Evolutionary conservation across 2,329 filamentous ascomycete genomes (phyloP), one percentile per base, ranked within the genome.

Genomic region (Fusarium denticulatum): DNA sequence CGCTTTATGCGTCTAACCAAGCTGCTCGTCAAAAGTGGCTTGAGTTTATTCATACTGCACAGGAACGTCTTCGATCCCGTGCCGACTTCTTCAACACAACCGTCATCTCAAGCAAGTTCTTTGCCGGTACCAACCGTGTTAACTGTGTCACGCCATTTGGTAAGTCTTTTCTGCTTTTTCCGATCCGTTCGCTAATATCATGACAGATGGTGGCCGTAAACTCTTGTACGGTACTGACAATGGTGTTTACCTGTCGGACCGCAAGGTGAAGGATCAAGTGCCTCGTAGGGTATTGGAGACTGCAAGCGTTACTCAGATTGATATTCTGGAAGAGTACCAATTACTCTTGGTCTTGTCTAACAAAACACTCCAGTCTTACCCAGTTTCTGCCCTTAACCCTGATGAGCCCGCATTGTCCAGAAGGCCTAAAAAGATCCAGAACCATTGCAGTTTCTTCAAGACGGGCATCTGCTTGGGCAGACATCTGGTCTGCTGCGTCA

Each of bases 401-500:
- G 93, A 93, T 72, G 95, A 98, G 79, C 92, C 92, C 58, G 89
- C 94, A 39, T 86, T 95, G 63, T 90, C 91, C 22, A 97, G 96
- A 82, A 90, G 95, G 46, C 94, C 95, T 14, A 96, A 96, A 86
- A 98, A 98, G 87, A 98, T 99, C 73, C 93, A 95, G 82, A 97
- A 94, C 78, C 95, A 98, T 83, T 97, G 96, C 83, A 98, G 96
- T 82, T 99, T 98, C 86, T 99, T 99, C 90, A 97, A 97, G 84
- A 93, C 95, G 24, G 96, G 96, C 43, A 97, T 98, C 78, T 98
- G 96, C 80, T 88, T 98, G 67, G 95, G 96, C 39, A 90, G 96
- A 71, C 96, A 98, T 80, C 87, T 99, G 60, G 96, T 99, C 36
- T 98, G 96, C 84, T 97, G 94, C 76, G 96, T 98, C 79, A 98